Conservation (phyloP, 768 basidiomycete species). For the Leccinum disarticulatum region DNA sequence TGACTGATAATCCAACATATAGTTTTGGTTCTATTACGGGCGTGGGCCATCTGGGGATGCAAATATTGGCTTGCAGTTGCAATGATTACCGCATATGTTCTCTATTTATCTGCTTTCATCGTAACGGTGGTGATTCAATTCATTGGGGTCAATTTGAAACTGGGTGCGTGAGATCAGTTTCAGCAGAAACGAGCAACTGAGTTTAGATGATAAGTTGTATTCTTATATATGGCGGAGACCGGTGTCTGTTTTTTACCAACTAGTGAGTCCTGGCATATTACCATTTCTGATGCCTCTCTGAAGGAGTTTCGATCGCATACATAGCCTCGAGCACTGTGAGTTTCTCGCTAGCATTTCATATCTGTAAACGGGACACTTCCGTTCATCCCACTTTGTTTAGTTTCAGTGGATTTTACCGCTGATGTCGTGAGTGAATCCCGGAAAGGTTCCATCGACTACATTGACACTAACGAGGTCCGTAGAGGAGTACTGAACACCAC, state of each 20-base stretch:
- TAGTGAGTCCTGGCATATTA: background rate
- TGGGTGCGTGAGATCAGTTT: background rate
- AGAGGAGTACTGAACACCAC: constrained; percentile 1
- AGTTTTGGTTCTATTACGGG: constrained; percentile 20
- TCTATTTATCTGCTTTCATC: background rate
- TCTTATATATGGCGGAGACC: background rate
- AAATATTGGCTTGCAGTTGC: background rate
- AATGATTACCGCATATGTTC: constrained; percentile 1
- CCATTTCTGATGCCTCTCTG: background rate
- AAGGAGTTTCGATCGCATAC: background rate
- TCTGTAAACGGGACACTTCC: background rate
- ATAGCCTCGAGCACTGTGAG: background rate
- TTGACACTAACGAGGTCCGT: background rate
- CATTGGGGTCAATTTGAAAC: rapidly evolving
- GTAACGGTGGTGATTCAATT: background rate
- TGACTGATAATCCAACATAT: background rate
- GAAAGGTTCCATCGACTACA: background rate
- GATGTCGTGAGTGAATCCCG: background rate
- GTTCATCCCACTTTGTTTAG: no score
- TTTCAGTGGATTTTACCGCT: background rate
- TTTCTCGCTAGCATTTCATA: background rate
- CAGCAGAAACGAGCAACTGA: background rate
- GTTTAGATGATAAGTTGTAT: background rate
- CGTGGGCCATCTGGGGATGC: constrained; percentile 19
- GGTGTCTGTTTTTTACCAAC: background rate